Evolutionary conservation across 2,329 filamentous ascomycete genomes (phyloP).

Genomic region (Hypoxylon sp.): DNA sequence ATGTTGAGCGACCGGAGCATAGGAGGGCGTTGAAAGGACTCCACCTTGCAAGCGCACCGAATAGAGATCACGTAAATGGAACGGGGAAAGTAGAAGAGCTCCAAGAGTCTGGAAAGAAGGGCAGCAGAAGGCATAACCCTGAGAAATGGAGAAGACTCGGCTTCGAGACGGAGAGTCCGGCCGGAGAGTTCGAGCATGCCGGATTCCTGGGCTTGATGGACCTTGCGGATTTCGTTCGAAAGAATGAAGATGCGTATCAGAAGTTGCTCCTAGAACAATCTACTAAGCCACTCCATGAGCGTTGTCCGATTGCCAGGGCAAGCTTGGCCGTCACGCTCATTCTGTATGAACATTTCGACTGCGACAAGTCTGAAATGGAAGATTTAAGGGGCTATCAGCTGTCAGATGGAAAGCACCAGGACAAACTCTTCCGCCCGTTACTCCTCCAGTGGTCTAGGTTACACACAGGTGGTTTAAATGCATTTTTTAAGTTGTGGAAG

Average conservation of each 20-base stretch:
- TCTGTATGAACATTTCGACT: slow-evolving; percentile 95
- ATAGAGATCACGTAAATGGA: slow-evolving; percentile 52
- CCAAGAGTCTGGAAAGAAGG: slow-evolving; percentile 66
- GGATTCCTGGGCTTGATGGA: slow-evolving; percentile 99
- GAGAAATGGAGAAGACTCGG: slow-evolving; percentile 95
- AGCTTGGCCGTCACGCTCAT: slow-evolving; percentile 90
- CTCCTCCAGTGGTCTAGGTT: slow-evolving; percentile 93
- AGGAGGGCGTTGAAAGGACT: slow-evolving; percentile 87
- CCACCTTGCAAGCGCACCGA: slow-evolving; percentile 84
- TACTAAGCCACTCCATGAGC: slow-evolving; percentile 76
- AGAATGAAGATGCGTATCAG: slow-evolving; percentile 92
- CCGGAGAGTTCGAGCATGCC: slow-evolving; percentile 84
- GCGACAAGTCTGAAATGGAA: slow-evolving; percentile 85
- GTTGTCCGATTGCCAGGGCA: slow-evolving; percentile 89
- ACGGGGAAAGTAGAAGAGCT: slow-evolving; percentile 57
- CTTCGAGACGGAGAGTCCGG: slow-evolving; percentile 91
- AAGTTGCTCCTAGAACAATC: slow-evolving; percentile 93
- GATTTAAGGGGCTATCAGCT: slow-evolving; percentile 83
- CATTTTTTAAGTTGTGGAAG: slow-evolving; percentile 95
- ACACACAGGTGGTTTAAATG: slow-evolving; percentile 86
- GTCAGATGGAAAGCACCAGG: slow-evolving; percentile 84
- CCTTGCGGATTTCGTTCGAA: slow-evolving; percentile 91
- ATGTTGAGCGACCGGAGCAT: slow-evolving; percentile 90
- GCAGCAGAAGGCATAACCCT: slow-evolving; percentile 81
- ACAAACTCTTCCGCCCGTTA: slow-evolving; percentile 88